These are phyloP conservation scores for Aplosporella prunicola DNA, from an alignment of 2,329 filamentous ascomycete species.

Conservation along the genomic window DNA sequence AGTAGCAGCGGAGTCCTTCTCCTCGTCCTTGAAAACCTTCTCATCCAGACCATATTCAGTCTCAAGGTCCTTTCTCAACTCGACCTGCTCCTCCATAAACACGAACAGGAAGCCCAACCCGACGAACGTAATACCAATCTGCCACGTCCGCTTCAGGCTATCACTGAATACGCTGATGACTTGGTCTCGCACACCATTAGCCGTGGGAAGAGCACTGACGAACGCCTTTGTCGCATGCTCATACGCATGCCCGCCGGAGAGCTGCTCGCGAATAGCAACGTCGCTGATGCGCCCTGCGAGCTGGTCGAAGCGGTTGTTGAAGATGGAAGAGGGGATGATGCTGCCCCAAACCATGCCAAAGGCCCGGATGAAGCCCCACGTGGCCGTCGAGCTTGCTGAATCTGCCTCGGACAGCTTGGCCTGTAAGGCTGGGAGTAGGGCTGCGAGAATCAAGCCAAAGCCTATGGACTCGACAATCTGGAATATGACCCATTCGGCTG, in stretches of 20 bases:
- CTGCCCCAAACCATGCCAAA: slow-evolving; percentile 23
- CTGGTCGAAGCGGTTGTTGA: slow-evolving; percentile 19
- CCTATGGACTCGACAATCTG: slow-evolving; percentile 20
- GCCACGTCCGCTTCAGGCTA: slow-evolving; percentile 30
- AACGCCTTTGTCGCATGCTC: slow-evolving; percentile 19
- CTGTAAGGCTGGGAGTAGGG: slow-evolving; percentile 22
- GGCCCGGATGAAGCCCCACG: slow-evolving; percentile 23
- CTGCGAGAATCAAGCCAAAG: slow-evolving; percentile 19
- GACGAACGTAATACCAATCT: slow-evolving; percentile 25
- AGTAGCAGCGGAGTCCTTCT: too few species aligned
- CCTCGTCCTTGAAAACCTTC: slow-evolving; percentile 2
- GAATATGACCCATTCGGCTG: slow-evolving; percentile 16
- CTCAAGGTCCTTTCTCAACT: slow-evolving; percentile 30
- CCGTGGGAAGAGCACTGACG: slow-evolving; percentile 13
- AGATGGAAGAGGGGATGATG: slow-evolving; percentile 21
- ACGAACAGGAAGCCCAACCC: slow-evolving; percentile 25
- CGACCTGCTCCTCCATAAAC: slow-evolving; percentile 28
- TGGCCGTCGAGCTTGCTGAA: slow-evolving; percentile 16
- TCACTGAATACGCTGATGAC: slow-evolving; percentile 27
- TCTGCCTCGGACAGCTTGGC: slow-evolving; percentile 19
- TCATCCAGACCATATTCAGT: slow-evolving; percentile 33
- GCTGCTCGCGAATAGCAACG: slow-evolving; percentile 3
- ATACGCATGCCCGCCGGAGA: slow-evolving; percentile 20
- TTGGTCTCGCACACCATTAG: slow-evolving; percentile 14
- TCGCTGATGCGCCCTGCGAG: slow-evolving; percentile 14